A percentile compares a stretch with the other conserved stretches of the same genome.
Evolutionary conservation across 2,329 filamentous ascomycete species (phyloP).

Genomic region (Anthostomella pinea): DNA sequence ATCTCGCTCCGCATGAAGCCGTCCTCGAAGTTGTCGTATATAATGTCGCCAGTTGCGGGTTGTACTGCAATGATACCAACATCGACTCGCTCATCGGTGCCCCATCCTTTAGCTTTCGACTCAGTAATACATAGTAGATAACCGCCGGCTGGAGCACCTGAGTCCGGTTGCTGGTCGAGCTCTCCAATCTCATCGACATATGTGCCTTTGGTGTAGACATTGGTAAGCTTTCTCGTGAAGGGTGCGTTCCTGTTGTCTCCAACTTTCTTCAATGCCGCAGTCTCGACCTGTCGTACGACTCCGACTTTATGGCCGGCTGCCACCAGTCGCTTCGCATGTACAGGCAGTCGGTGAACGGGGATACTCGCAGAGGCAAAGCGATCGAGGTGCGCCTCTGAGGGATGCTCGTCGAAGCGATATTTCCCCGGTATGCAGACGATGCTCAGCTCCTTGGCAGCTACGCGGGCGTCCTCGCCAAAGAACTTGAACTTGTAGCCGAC

Average conservation of each 20-base stretch:
- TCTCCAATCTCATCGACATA: constrained; percentile 93
- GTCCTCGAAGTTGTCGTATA: constrained; percentile 94
- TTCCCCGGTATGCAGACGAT: constrained; percentile 98
- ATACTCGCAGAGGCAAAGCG: constrained; percentile 95
- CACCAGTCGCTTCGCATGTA: constrained; percentile 91
- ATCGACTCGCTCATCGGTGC: constrained; percentile 89
- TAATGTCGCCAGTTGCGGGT: constrained; percentile 90
- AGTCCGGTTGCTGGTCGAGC: constrained; percentile 53
- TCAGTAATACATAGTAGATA: constrained; percentile 93
- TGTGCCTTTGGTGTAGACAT: constrained; percentile 96
- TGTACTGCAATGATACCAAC: constrained; percentile 93
- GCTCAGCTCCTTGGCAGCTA: constrained; percentile 83
- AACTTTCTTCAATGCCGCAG: constrained; percentile 89
- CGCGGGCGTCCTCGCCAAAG: constrained; percentile 90
- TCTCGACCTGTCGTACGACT: constrained; percentile 91
- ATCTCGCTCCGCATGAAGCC: constrained; percentile 97
- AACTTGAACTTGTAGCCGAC: constrained; percentile 98
- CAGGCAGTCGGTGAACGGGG: constrained; percentile 83
- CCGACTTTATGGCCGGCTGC: constrained; percentile 94
- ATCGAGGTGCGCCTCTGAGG: constrained; percentile 87
- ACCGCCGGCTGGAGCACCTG: constrained; percentile 62
- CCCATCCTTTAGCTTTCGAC: constrained; percentile 69
- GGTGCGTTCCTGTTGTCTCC: constrained; percentile 92
- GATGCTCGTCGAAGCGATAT: constrained; percentile 88
- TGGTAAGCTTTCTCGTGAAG: constrained; percentile 89